Conservation (phyloP, 345 rosid species). For the Populus tremula region DNA sequence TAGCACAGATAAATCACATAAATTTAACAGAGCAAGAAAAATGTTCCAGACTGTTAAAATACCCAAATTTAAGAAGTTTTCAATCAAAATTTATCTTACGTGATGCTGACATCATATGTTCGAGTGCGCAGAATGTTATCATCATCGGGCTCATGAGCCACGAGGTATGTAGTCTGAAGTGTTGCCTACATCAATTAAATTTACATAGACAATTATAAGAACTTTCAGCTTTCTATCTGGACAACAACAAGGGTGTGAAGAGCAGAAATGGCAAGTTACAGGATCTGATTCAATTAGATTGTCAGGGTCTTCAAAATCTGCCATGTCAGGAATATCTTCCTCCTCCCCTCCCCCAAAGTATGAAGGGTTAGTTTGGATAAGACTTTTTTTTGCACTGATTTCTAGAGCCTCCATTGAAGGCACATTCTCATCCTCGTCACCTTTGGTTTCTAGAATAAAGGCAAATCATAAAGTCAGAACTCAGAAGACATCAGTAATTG, state of each 20-base stretch:
- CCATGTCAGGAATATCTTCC: conserved; percentile 94
- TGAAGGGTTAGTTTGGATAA: conserved; percentile 65
- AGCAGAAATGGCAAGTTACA: conserved; percentile 33
- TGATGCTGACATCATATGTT: conserved; percentile 96
- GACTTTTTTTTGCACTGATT: conserved; percentile 41
- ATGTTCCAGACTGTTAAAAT: not conserved
- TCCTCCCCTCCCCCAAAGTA: conserved; percentile 86
- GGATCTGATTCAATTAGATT: conserved; percentile 70
- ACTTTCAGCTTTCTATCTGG: not conserved
- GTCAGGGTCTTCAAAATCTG: conserved; percentile 74
- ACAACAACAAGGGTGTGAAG: not conserved
- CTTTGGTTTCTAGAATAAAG: conserved; percentile 45
- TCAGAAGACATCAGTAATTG: not conserved
- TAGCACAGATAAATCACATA: not conserved
- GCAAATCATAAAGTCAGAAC: not conserved
- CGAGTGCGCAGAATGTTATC: conserved; percentile 90
- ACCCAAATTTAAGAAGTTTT: not conserved
- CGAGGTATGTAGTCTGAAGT: conserved; percentile 61
- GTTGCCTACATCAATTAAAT: conserved; percentile 60
- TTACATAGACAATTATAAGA: not conserved
- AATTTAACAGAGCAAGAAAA: not conserved
- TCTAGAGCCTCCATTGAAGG: conserved; percentile 89
- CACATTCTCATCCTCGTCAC: conserved; percentile 69
- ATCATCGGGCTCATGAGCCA: conserved; percentile 88
- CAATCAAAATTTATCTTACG: conserved; percentile 50